A percentile compares a stretch with the other conserved stretches of the same genome.
Evolutionary conservation across 179 eudicot genomes (phyloP).

Genomic region (Vitellaria paradoxa): DNA sequence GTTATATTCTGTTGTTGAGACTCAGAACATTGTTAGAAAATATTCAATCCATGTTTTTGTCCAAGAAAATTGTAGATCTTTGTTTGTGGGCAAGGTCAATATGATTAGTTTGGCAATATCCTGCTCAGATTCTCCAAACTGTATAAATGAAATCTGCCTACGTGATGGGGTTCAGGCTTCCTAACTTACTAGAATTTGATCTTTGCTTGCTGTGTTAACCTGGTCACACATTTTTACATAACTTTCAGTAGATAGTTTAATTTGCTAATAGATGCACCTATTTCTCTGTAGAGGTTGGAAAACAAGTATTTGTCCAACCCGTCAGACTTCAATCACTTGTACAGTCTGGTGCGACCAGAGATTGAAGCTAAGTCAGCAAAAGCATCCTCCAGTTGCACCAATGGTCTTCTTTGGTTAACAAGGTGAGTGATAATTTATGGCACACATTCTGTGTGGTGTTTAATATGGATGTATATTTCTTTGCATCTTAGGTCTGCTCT

Average conservation of each 20-base stretch:
- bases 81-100: background rate
- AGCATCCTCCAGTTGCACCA: conserved; percentile 75
- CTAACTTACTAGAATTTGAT: background rate
- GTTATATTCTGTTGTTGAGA: background rate
- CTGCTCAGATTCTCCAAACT: conserved; percentile 1
- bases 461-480: background rate
- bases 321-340: conserved; percentile 46
- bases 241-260: conserved; percentile 3
- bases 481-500: background rate
- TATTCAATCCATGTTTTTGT: background rate
- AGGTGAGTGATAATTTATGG: conserved; percentile 38
- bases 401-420: conserved; percentile 88
- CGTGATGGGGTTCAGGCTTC: background rate
- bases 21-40: background rate
- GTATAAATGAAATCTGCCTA: background rate
- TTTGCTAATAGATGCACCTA: background rate
- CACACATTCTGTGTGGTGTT: background rate
- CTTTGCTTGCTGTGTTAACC: background rate
- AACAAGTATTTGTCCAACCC: conserved; percentile 57
- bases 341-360: conserved; percentile 64
- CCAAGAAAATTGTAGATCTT: background rate
- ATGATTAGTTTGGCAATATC: background rate
- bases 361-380: conserved; percentile 63
- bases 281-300: conserved; percentile 57
- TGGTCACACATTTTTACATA: background rate